Conservation (phyloP, 1,139 yeast species). For the Blastobotrys arbuscula region DNA sequence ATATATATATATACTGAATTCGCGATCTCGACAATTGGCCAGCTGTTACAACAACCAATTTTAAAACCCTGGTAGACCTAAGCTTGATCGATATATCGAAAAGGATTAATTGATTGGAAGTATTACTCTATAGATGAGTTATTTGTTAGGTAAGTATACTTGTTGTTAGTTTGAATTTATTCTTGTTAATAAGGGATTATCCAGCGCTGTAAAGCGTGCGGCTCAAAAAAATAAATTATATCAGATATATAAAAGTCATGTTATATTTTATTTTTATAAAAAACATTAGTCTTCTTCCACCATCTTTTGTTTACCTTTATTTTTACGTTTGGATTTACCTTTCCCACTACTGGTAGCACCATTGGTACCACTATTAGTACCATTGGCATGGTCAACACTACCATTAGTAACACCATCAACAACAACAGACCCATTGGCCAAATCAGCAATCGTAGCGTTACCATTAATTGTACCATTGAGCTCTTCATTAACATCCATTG, state of each 20-base stretch:
- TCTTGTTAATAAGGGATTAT: too few relatives aligned
- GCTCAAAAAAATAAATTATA: not conserved
- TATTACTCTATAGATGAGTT: too few relatives aligned
- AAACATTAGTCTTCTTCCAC: not conserved
- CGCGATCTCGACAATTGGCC: too few relatives aligned
- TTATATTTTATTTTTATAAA: not conserved
- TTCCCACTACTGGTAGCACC: not conserved
- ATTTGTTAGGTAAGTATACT: too few relatives aligned
- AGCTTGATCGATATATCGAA: not conserved
- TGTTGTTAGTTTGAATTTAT: too few relatives aligned
- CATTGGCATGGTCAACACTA: not conserved
- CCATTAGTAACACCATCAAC: not conserved
- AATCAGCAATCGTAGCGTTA: not conserved
- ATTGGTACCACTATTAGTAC: not conserved
- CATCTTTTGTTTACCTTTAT: slow-evolving; percentile 6
- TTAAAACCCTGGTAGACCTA: not conserved
- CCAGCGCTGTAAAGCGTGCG: too few relatives aligned
- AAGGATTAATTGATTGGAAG: too few relatives aligned
- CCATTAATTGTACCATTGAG: not conserved
- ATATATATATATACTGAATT: too few relatives aligned
- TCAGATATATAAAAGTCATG: not conserved
- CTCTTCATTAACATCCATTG: not conserved
- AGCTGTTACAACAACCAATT: too few relatives aligned
- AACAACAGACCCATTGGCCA: not conserved
- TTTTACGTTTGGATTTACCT: not conserved